A percentile compares a stretch with the other conserved stretches of the same genome.
Conservation (phyloP, 2,329 filamentous ascomycete species). For the Blastomyces parvus region DNA sequence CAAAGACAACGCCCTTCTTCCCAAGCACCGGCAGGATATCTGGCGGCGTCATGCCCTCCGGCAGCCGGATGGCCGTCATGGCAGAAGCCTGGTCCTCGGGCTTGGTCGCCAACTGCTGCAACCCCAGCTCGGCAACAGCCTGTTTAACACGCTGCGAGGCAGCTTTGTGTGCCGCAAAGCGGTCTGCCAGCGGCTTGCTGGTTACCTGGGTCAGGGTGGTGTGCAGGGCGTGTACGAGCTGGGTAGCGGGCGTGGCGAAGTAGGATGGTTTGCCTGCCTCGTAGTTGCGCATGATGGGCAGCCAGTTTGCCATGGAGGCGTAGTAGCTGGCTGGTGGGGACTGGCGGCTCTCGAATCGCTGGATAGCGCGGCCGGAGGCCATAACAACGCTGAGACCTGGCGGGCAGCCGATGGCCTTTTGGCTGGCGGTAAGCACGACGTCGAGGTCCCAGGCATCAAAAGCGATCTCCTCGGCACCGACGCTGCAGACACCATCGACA, state of each 20-base stretch:
- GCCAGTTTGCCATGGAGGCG: conserved; percentile 94
- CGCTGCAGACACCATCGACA: conserved; percentile 94
- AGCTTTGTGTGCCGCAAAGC: conserved; percentile 71
- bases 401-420: conserved; percentile 94
- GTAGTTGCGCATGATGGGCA: conserved; percentile 98
- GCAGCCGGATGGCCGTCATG: conserved; percentile 96
- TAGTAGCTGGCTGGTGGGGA: conserved; percentile 81
- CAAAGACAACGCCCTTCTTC: conserved; percentile 85
- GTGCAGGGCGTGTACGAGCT: conserved; percentile 86
- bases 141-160: conserved; percentile 81
- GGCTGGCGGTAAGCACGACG: conserved; percentile 83
- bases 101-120: conserved; percentile 77
- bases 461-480: conserved; percentile 88
- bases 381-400: conserved; percentile 91
- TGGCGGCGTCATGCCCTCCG: conserved; percentile 68
- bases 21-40: conserved; percentile 77
- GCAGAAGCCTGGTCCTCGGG: conserved; percentile 88
- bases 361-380: conserved; percentile 79
- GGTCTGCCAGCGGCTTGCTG: conserved; percentile 65
- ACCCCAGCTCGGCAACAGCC: conserved; percentile 65
- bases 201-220: conserved; percentile 81
- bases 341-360: conserved; percentile 70
- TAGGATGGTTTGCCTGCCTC: conserved; percentile 96
- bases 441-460: conserved; percentile 95
- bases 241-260: conserved; percentile 92